Evolutionary conservation across 1,139 yeast species (phyloP).

Genomic region (Suhomyces bribrorum): DNA sequence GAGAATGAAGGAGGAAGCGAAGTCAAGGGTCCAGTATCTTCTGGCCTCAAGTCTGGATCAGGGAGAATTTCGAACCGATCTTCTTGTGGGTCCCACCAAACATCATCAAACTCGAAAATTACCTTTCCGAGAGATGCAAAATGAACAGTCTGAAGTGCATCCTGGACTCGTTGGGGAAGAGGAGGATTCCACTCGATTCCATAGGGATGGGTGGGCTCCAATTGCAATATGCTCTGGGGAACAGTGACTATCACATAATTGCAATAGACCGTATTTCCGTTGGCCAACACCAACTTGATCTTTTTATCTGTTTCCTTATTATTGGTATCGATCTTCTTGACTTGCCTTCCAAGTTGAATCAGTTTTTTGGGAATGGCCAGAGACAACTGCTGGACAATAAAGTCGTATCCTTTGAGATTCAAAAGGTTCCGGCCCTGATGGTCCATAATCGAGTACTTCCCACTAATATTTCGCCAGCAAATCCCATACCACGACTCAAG

Average conservation of each 20-base stretch:
- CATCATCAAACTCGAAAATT: constrained; percentile 63
- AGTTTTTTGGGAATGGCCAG: constrained; percentile 38
- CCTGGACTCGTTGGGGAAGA: constrained; percentile 49
- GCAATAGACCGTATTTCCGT: constrained; percentile 28
- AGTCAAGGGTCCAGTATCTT: constrained; percentile 11
- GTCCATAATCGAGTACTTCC: constrained; percentile 63
- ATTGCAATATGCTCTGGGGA: constrained; percentile 67
- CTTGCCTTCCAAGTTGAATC: constrained; percentile 49
- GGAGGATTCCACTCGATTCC: constrained; percentile 62
- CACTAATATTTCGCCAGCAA: constrained; percentile 64
- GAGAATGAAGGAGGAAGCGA: constrained; percentile 29
- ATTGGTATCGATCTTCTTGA: constrained; percentile 39
- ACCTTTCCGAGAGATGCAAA: constrained; percentile 80
- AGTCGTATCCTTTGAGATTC: constrained; percentile 60
- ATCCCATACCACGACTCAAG: constrained; percentile 81
- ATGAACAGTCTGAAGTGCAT: constrained; percentile 52
- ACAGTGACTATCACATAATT: constrained; percentile 68
- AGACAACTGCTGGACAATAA: constrained; percentile 48
- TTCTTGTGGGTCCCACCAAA: constrained; percentile 62
- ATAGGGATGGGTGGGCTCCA: constrained; percentile 34
- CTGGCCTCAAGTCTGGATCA: constrained; percentile 15
- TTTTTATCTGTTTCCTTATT: constrained; percentile 18
- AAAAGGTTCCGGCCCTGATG: constrained; percentile 76
- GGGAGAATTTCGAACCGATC: constrained; percentile 57
- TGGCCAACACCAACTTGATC: constrained; percentile 9